A percentile compares a stretch with the other conserved stretches of the same genome.
These are phyloP conservation scores for Coelastrella sp. DNA, from an alignment of 139 green algal genomes.

Conservation along the genomic window DNA sequence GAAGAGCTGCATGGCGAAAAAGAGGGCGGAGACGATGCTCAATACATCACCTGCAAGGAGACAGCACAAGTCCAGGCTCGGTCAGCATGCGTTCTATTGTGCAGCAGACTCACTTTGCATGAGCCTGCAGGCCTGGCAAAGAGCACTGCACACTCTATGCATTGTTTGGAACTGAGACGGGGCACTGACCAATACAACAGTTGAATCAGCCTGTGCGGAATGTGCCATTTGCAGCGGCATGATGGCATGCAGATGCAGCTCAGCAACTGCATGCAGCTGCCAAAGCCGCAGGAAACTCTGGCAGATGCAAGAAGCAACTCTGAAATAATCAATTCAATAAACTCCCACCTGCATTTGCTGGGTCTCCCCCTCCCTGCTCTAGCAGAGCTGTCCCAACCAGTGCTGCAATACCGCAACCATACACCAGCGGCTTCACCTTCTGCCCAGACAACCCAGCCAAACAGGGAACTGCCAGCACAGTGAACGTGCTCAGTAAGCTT, in stretches of 20 bases:
- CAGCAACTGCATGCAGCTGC: too few relatives aligned
- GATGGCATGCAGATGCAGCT: too few relatives aligned
- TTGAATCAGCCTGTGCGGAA: too few relatives aligned
- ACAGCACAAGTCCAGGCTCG: too few relatives aligned
- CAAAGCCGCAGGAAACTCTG: too few relatives aligned
- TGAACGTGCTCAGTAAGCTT: slow-evolving; percentile 87
- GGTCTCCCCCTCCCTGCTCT: slow-evolving; percentile 60
- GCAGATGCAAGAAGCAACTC: too few relatives aligned
- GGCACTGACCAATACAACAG: too few relatives aligned
- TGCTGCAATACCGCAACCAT: slow-evolving; percentile 67
- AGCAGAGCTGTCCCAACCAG: slow-evolving; percentile 78
- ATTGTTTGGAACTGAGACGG: too few relatives aligned
- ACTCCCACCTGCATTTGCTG: slow-evolving; percentile 30
- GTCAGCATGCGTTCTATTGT: too few relatives aligned
- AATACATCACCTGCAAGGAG: slow-evolving; percentile 76
- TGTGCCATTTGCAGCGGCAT: too few relatives aligned
- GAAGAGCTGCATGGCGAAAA: slow-evolving; percentile 84
- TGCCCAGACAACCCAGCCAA: slow-evolving; percentile 77
- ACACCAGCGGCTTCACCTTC: slow-evolving; percentile 73
- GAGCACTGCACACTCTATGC: too few relatives aligned
- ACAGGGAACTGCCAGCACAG: slow-evolving; percentile 86
- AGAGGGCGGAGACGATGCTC: slow-evolving; percentile 75
- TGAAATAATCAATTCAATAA: background rate
- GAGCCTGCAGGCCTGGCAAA: too few relatives aligned
- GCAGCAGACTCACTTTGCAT: background rate